Conservation (phyloP, 371 early-diverging fungal species). For the Mortierella sp. region DNA sequence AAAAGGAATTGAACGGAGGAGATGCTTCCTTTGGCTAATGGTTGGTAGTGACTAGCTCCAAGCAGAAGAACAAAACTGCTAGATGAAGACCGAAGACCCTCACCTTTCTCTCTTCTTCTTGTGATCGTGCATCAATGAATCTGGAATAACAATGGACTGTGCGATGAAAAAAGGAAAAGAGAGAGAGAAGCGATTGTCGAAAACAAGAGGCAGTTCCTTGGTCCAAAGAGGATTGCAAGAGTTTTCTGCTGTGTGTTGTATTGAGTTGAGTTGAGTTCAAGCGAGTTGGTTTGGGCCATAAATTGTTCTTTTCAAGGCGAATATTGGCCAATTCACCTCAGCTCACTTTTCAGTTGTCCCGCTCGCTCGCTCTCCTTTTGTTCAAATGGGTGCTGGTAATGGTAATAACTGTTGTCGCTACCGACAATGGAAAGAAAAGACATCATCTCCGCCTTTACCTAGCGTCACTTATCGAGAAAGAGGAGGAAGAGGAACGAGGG, state of each 20-base stretch:
- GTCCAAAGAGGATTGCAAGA: background rate
- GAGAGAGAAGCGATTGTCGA: background rate
- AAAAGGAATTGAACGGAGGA: no score
- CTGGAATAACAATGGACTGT: background rate
- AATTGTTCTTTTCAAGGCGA: background rate
- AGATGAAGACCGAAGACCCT: background rate
- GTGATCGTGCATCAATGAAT: background rate
- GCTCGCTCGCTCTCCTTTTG: background rate
- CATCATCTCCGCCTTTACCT: background rate
- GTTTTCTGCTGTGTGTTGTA: background rate
- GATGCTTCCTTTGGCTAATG: no score
- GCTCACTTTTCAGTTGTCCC: background rate
- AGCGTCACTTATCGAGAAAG: background rate
- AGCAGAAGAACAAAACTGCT: background rate
- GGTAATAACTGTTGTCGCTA: no score
- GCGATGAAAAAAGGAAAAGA: background rate
- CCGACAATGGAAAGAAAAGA: no score
- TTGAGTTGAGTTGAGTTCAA: background rate
- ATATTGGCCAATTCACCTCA: conserved; percentile 5
- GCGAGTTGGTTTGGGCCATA: background rate
- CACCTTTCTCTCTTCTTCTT: no score
- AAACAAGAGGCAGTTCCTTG: background rate
- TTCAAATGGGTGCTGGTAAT: background rate
- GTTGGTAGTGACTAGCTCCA: background rate
- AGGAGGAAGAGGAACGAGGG: background rate